Evolutionary conservation across 371 early-diverging fungal species (phyloP).

Genomic region (Mucor ambiguus): DNA sequence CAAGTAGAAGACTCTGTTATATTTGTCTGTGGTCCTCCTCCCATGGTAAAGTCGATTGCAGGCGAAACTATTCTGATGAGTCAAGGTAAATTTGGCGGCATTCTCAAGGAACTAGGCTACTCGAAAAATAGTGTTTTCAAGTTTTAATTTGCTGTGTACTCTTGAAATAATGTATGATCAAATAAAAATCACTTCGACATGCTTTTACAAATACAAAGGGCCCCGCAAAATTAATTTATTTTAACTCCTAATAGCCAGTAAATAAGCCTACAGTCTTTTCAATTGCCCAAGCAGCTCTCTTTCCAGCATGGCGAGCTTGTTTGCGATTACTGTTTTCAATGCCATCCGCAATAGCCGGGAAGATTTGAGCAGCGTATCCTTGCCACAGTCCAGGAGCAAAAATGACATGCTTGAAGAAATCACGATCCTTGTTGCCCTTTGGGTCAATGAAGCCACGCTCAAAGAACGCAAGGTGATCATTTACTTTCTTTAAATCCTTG

Average conservation of each 20-base stretch:
- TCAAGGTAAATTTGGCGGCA: constrained; percentile 85
- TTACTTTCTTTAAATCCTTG: constrained; percentile 31
- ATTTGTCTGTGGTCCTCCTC: constrained; percentile 90
- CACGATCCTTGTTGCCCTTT: constrained; percentile 56
- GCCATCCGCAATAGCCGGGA: constrained; percentile 58
- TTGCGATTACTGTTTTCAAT: constrained; percentile 35
- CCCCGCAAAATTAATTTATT: neutral
- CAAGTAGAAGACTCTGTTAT: constrained; percentile 63
- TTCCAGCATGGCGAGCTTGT: constrained; percentile 29
- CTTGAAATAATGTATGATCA: too few species aligned
- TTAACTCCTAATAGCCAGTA: neutral
- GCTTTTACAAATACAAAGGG: neutral
- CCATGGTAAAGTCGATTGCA: constrained; percentile 77
- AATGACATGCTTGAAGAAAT: constrained; percentile 67
- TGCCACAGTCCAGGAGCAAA: constrained; percentile 60
- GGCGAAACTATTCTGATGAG: constrained; percentile 82
- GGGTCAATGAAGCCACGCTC: constrained; percentile 60
- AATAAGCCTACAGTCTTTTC: constrained; percentile 5
- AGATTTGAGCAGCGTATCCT: constrained; percentile 52
- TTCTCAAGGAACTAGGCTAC: constrained; percentile 88
- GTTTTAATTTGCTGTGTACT: constrained; percentile 56
- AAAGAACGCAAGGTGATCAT: constrained; percentile 46
- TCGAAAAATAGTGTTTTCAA: constrained; percentile 81
- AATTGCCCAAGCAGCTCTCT: constrained; percentile 29
- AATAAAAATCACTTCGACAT: neutral